Conservation (phyloP, 176 grass and related monocot genomes). For the Saccharum officinarum region DNA sequence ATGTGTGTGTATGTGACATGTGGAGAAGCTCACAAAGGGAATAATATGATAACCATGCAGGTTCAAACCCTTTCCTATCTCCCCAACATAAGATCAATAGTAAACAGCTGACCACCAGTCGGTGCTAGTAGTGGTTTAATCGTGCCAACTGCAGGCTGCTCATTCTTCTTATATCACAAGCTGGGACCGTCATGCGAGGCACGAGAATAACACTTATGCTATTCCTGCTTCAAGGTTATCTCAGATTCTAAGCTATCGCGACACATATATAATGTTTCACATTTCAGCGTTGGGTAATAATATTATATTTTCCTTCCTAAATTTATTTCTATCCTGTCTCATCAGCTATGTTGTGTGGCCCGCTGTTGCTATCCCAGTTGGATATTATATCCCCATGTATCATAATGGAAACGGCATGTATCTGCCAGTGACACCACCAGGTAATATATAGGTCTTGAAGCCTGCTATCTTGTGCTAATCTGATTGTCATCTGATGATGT, state of each 20-base stretch:
- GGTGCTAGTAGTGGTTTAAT: neutral
- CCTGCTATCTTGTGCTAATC: too few species aligned
- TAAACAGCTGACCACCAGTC: too few species aligned
- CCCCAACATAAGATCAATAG: too few species aligned
- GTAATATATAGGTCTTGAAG: too few species aligned
- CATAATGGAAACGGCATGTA: neutral
- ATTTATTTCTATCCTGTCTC: neutral
- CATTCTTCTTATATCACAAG: conserved; percentile 28
- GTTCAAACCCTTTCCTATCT: too few species aligned
- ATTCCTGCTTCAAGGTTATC: conserved; percentile 29
- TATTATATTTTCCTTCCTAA: neutral
- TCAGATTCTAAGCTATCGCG: neutral
- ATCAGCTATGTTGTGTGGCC: conserved; percentile 6
- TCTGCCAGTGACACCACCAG: neutral
- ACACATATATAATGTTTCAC: neutral
- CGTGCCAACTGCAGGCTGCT: conserved; percentile 17
- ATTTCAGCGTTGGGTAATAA: neutral
- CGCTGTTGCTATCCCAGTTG: too few species aligned
- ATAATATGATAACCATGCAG: too few species aligned
- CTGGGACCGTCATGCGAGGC: conserved; percentile 18
- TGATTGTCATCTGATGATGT: too few species aligned
- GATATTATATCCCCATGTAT: too few species aligned
- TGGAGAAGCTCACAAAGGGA: too few species aligned
- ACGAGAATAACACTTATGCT: conserved; percentile 28
- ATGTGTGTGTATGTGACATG: too few species aligned